A percentile compares a stretch with the other conserved stretches of the same genome.
phyloP scores from a whole-genome alignment of 108 stramenopile species.

The Mediolabrus comicus region DNA sequence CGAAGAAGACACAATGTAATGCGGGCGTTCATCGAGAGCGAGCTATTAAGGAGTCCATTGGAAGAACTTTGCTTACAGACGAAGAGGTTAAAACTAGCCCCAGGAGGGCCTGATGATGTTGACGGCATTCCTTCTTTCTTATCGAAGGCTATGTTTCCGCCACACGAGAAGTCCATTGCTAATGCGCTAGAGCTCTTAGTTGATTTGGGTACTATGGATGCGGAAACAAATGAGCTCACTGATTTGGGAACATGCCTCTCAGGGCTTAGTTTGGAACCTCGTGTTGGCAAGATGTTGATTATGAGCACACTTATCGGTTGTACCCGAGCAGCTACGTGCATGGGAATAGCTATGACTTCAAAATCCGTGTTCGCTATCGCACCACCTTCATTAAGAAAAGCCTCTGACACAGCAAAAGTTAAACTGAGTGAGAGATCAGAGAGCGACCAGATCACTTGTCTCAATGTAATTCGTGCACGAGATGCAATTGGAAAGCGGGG shows the following conservation, averaged over 20 bases:
- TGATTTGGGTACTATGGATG: constrained; percentile 71
- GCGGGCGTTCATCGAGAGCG: constrained; percentile 71
- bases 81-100: constrained; percentile 61
- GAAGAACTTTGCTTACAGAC: constrained; percentile 74
- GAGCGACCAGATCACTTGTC: constrained; percentile 72
- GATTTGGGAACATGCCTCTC: constrained; percentile 68
- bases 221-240: constrained; percentile 76
- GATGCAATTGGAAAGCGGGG: constrained; percentile 49
- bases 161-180: constrained; percentile 54
- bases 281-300: constrained; percentile 78
- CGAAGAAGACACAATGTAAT: constrained; percentile 54
- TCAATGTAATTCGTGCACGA: constrained; percentile 52
- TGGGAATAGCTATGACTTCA: constrained; percentile 68
- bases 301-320: constrained; percentile 71
- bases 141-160: constrained; percentile 70
- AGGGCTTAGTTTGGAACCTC: constrained; percentile 57
- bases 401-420: constrained; percentile 58
- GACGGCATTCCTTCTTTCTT: constrained; percentile 74
- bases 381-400: constrained; percentile 48
- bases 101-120: constrained; percentile 62
- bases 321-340: constrained; percentile 48
- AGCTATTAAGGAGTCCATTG: constrained; percentile 72
- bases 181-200: constrained; percentile 78
- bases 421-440: constrained; percentile 54
- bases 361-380: constrained; percentile 70